Base-by-base conservation (phyloP, 495 filamentous ascomycete species). In the Aspergillus homomorphus region DNA sequence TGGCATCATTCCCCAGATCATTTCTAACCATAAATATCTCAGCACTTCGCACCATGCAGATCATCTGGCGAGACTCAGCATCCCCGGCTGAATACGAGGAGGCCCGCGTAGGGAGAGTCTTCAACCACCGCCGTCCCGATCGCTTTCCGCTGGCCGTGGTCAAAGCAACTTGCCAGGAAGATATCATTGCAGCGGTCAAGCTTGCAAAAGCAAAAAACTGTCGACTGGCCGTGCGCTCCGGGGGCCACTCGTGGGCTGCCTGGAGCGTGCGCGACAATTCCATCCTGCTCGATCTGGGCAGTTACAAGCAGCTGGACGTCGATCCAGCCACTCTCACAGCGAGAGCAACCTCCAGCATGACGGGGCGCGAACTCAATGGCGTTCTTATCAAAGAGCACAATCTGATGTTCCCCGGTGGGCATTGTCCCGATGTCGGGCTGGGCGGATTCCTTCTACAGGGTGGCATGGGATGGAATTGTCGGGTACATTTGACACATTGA, bases 401-500 rank as follows among this genome's bases (percentile, higher is more conserved):
- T 0, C 56, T 72, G 21, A 74, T 81, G 68, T 84, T 83, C 64
- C 70, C 69, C 3, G 80, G 74, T 1, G 81, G 80, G 0, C 82
- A 84, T 64, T 84, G 80, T 62, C 81, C 81, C 5, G 80, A 83
- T 62, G 81, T 84, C 21, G 82, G 79, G 1, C 55, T 84, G 10
- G 82, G 82, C 5, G 82, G 81, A 0, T 84, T 82, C 54, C 62
- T 83, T 26, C 61, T 83, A 7, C 80, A 82, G 51, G 81, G 81
- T 4, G 82, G 81, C 0, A 82, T 81, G 78, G 80, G 80, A 4
- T 84, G 81, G 80, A 81, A 80, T 58, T 81, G 78, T 57, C 70
- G 72, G 33, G 73, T 78, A 58, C n/a, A 64, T 62, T 4, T 3
- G 48, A n/a, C n/a, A n/a, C n/a, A 0, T 43, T 45, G 3, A 14